Conservation (phyloP, 192 early-diverging fungal genomes). For the Powellomyces hirtus region DNA sequence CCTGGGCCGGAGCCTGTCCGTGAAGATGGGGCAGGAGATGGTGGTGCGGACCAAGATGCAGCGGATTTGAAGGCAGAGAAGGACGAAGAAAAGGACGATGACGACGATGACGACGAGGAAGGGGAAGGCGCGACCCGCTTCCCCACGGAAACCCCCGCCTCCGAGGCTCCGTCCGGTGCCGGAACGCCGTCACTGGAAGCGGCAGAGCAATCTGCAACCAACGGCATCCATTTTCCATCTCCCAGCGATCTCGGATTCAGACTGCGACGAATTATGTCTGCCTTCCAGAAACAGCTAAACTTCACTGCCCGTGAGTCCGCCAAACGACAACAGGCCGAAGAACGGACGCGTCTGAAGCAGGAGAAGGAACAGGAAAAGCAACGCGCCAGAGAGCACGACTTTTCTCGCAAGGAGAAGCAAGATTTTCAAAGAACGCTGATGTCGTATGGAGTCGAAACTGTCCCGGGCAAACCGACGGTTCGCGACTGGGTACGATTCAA, state of each 20-base stretch:
- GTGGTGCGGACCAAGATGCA: slow-evolving; percentile 5
- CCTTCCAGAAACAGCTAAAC: slow-evolving; percentile 41
- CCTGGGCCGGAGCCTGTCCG: neutral
- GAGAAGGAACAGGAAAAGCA: slow-evolving; percentile 42
- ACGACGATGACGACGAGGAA: slow-evolving; percentile 28
- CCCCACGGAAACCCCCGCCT: neutral
- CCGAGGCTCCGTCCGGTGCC: slow-evolving; percentile 22
- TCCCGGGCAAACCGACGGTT: neutral
- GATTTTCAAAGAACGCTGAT: slow-evolving; percentile 53
- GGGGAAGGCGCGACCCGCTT: slow-evolving; percentile 15
- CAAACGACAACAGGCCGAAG: slow-evolving; percentile 29
- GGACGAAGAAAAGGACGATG: slow-evolving; percentile 12
- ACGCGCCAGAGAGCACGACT: slow-evolving; percentile 35
- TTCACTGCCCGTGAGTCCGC: slow-evolving; percentile 35
- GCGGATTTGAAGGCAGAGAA: slow-evolving; percentile 5
- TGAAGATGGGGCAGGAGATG: neutral
- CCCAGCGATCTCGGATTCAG: slow-evolving; percentile 49
- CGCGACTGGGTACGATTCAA: slow-evolving; percentile 70
- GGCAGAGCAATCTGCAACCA: neutral
- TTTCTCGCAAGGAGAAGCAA: slow-evolving; percentile 49
- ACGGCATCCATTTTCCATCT: slow-evolving; percentile 38
- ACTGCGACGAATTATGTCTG: slow-evolving; percentile 44
- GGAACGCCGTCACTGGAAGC: slow-evolving; percentile 17
- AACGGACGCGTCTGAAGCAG: slow-evolving; percentile 31
- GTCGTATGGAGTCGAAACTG: slow-evolving; percentile 48